Conservation (phyloP, 2,329 filamentous ascomycete species). For the Phyllosticta citribraziliensis region DNA sequence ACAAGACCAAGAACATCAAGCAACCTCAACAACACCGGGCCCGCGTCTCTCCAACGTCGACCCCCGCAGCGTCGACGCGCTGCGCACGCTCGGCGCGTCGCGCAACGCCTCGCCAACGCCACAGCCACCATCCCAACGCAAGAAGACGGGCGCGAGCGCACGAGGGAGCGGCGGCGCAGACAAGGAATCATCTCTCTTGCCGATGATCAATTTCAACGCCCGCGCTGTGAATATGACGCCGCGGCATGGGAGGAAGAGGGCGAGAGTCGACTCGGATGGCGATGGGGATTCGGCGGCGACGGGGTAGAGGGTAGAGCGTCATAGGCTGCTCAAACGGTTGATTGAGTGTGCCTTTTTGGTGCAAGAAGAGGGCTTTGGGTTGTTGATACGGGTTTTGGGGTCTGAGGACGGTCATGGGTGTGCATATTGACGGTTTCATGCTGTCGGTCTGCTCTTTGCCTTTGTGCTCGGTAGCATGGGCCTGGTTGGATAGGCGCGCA, state of each 20-base stretch:
- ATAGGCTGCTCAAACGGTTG: not conserved
- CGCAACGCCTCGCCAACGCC: constrained; percentile 2
- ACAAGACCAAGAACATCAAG: no score
- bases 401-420: not conserved
- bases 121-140: not conserved
- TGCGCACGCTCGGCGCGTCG: constrained; percentile 1
- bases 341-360: not conserved
- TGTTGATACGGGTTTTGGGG: not conserved
- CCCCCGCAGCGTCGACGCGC: constrained; percentile 3
- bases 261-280: not conserved
- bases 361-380: not conserved
- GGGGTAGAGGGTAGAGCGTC: not conserved
- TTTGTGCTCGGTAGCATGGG: no score
- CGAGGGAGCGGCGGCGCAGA: not conserved
- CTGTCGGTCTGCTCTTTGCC: no score
- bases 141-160: not conserved
- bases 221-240: not conserved
- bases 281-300: not conserved
- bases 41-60: not conserved
- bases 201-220: not conserved
- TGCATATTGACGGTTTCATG: not conserved
- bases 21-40: not conserved
- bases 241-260: not conserved
- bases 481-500: no score
- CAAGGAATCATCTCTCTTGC: not conserved